phyloP scores from a whole-genome alignment of 2,329 filamentous ascomycete genomes.

The Hymenotorrendiella dingleyae region DNA sequence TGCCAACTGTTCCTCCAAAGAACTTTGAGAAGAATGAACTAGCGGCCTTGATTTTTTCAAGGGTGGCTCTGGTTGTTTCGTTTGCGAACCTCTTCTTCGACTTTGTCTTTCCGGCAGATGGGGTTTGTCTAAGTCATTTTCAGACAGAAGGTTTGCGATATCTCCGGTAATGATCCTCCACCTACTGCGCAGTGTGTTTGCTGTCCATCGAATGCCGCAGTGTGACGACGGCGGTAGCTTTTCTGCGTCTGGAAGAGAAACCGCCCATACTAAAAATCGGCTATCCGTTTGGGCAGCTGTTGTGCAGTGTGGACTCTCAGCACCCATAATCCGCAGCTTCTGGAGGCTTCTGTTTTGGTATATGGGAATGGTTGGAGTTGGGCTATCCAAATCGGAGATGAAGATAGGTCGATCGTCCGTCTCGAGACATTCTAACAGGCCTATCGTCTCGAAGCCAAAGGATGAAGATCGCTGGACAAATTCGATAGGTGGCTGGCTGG shows the following conservation, averaged over 20 bases:
- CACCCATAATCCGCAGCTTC: constrained; percentile 2
- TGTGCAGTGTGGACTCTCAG: constrained; percentile 7
- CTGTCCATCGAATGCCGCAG: constrained; percentile 18
- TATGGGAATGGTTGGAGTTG: constrained; percentile 8
- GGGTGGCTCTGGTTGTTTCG: not conserved
- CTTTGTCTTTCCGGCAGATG: not conserved
- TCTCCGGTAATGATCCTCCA: constrained; percentile 21
- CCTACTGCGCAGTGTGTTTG: constrained; percentile 16
- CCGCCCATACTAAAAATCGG: constrained; percentile 16
- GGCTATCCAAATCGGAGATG: constrained; percentile 16
- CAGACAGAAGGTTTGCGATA: not conserved
- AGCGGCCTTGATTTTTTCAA: not conserved
- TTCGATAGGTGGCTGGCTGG: no score
- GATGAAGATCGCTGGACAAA: not conserved
- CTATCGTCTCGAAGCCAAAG: constrained; percentile 10
- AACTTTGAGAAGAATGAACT: not conserved
- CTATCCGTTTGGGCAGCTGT: constrained; percentile 5
- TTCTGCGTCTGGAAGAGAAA: constrained; percentile 1
- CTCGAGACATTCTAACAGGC: constrained; percentile 19
- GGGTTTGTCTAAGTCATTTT: not conserved
- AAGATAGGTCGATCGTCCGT: constrained; percentile 20
- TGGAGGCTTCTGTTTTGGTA: constrained; percentile 17
- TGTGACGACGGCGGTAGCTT: constrained; percentile 6
- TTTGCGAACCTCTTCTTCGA: not conserved
- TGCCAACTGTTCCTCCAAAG: constrained; percentile 10